Conservation (phyloP, 2,329 filamentous ascomycete genomes). For the Elsinoe australis region DNA sequence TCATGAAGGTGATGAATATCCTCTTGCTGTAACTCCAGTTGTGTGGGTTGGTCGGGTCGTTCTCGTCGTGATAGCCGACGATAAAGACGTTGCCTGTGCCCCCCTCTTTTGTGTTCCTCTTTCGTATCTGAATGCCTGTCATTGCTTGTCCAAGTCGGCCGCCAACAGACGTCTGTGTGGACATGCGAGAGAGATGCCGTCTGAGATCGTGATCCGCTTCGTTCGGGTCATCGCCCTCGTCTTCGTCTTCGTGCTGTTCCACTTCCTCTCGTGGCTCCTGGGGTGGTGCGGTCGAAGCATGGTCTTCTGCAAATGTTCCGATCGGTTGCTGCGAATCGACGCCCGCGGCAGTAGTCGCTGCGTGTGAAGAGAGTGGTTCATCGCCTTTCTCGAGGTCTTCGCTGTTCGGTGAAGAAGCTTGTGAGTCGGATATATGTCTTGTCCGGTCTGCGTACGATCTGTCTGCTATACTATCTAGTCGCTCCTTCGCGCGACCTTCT, state of each 20-base stretch:
- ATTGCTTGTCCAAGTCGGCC: constrained; percentile 30
- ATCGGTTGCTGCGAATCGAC: constrained; percentile 4
- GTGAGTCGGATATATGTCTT: neutral
- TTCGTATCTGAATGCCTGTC: constrained; percentile 33
- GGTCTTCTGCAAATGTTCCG: constrained; percentile 3
- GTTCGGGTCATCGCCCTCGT: constrained; percentile 20
- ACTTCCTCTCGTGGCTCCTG: constrained; percentile 1
- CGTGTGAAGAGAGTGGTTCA: neutral
- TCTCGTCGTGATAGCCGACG: constrained; percentile 32
- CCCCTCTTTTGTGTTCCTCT: constrained; percentile 31
- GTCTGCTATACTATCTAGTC: constrained; percentile 16
- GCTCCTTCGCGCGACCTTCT: constrained; percentile 20
- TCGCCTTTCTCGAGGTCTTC: constrained; percentile 13
- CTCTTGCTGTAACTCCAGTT: constrained; percentile 30
- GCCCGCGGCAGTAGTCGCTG: neutral
- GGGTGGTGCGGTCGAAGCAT: neutral
- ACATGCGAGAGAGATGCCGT: constrained; percentile 25
- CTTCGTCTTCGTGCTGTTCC: constrained; percentile 17
- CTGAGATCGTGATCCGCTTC: constrained; percentile 22
- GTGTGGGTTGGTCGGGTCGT: constrained; percentile 33
- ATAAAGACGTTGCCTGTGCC: constrained; percentile 34
- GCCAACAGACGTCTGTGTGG: constrained; percentile 28
- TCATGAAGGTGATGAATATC: constrained; percentile 30
- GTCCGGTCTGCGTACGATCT: neutral
- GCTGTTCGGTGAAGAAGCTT: neutral